phyloP scores from a whole-genome alignment of 495 filamentous ascomycete genomes.

The Platismatia glauca region DNA sequence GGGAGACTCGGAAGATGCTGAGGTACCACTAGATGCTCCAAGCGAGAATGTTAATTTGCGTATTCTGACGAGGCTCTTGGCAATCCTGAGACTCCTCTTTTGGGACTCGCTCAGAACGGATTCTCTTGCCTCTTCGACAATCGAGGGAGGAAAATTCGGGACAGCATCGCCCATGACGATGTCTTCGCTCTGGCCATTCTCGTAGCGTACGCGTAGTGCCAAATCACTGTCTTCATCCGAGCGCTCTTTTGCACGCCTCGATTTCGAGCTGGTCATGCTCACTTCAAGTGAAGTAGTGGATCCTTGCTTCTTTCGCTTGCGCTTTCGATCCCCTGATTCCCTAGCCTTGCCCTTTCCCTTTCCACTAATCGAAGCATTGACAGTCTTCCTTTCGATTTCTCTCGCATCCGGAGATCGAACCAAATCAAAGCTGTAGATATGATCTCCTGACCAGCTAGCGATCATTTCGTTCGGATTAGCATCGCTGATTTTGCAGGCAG shows the following conservation, averaged over 20 bases:
- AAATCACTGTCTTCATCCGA: constrained; percentile 31
- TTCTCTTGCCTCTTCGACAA: constrained; percentile 36
- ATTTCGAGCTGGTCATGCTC: constrained; percentile 35
- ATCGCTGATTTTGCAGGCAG: constrained; percentile 72
- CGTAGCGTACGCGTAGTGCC: constrained; percentile 49
- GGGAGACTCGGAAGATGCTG: constrained; percentile 26
- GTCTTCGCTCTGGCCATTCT: constrained; percentile 53
- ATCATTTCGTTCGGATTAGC: constrained; percentile 66
- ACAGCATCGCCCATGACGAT: constrained; percentile 33
- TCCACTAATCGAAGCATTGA: constrained; percentile 17
- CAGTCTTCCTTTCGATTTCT: constrained; percentile 26
- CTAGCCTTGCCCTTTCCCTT: constrained; percentile 27
- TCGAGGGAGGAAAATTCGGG: constrained; percentile 24
- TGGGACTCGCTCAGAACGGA: constrained; percentile 43
- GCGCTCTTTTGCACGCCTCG: constrained; percentile 29
- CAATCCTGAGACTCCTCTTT: constrained; percentile 44
- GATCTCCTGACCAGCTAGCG: constrained; percentile 67
- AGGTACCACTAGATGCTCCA: constrained; percentile 30
- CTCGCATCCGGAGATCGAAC: constrained; percentile 51
- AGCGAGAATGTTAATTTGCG: constrained; percentile 50
- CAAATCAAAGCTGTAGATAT: constrained; percentile 67
- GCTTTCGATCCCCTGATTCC: constrained; percentile 42
- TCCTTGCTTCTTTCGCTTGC: constrained; percentile 45
- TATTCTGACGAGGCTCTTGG: constrained; percentile 47
- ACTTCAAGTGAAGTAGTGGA: constrained; percentile 41